A percentile compares a stretch with the other conserved stretches of the same genome.
Conservation (phyloP, 2,329 filamentous ascomycete species). For the Curvularia sp. region DNA sequence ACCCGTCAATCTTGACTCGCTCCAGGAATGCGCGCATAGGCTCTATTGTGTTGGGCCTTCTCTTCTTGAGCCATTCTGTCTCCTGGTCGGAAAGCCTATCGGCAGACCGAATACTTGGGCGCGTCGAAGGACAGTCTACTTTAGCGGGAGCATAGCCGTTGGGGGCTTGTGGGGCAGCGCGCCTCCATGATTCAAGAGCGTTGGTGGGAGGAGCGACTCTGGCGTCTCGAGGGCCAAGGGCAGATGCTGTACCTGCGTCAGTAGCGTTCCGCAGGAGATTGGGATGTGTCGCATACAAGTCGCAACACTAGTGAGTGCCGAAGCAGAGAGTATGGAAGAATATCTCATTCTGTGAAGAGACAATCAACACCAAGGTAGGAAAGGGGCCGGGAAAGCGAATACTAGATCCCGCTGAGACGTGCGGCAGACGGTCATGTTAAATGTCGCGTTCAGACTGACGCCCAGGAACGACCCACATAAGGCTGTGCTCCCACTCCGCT, state of each 20-base stretch:
- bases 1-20: conserved; percentile 75
- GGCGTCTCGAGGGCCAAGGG: conserved; percentile 31
- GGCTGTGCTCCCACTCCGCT: conserved; percentile 18
- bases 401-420: conserved; percentile 11
- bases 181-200: conserved; percentile 37
- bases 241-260: conserved; percentile 40
- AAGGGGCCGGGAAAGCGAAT: conserved; percentile 1
- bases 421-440: conserved; percentile 19
- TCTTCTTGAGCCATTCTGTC: conserved; percentile 72
- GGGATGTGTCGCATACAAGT: conserved; percentile 33
- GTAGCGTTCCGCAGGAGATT: conserved; percentile 8
- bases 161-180: conserved; percentile 63
- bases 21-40: conserved; percentile 78
- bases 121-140: conserved; percentile 72
- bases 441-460: conserved; percentile 16
- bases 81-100: conserved; percentile 71
- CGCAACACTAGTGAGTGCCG: conserved; percentile 38
- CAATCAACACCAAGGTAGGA: conserved; percentile 3
- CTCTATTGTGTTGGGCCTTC: conserved; percentile 74
- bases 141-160: conserved; percentile 74
- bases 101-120: conserved; percentile 72
- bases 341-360: conserved; percentile 37
- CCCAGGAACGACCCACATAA: not conserved
- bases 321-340: conserved; percentile 35
- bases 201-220: conserved; percentile 27